Conservation (phyloP, 2,329 filamentous ascomycete species). For the Colletotrichum somersetense region DNA sequence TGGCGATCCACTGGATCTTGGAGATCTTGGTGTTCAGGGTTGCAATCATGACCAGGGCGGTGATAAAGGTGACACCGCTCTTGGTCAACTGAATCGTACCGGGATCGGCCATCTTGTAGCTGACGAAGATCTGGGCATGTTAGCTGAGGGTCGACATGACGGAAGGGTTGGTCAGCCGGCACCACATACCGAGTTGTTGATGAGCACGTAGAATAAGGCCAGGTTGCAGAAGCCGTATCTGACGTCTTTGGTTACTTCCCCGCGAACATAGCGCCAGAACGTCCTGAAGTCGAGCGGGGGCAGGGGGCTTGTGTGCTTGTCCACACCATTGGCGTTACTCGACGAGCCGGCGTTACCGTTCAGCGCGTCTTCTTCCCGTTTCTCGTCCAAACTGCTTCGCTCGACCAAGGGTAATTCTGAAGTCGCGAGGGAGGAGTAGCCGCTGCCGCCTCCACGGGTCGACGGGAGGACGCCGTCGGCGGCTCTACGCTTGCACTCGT, state of each 20-base stretch:
- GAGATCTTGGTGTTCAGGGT: constrained; percentile 47
- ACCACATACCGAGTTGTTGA: constrained; percentile 49
- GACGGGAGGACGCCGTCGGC: constrained; percentile 42
- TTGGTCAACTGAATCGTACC: constrained; percentile 51
- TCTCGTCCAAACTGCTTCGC: constrained; percentile 43
- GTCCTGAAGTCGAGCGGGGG: constrained; percentile 35
- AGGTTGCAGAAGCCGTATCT: constrained; percentile 50
- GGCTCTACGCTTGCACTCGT: constrained; percentile 45
- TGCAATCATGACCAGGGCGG: constrained; percentile 49
- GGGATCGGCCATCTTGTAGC: constrained; percentile 50
- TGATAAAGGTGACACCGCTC: constrained; percentile 50
- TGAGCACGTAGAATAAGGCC: constrained; percentile 51
- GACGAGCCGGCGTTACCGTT: constrained; percentile 35
- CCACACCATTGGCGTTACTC: constrained; percentile 22
- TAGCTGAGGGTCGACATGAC: constrained; percentile 22
- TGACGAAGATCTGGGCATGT: constrained; percentile 47
- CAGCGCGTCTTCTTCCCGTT: constrained; percentile 40
- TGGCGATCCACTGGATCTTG: constrained; percentile 50
- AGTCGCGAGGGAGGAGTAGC: constrained; percentile 36
- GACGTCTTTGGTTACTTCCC: constrained; percentile 47
- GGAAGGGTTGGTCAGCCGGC: no score
- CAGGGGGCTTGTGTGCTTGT: constrained; percentile 30
- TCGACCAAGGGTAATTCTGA: constrained; percentile 40
- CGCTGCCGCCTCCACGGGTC: constrained; percentile 39
- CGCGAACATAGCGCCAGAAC: constrained; percentile 44